Base-by-base conservation (phyloP, 257 asterid genomes). In the Solanum pimpinellifolium region DNA sequence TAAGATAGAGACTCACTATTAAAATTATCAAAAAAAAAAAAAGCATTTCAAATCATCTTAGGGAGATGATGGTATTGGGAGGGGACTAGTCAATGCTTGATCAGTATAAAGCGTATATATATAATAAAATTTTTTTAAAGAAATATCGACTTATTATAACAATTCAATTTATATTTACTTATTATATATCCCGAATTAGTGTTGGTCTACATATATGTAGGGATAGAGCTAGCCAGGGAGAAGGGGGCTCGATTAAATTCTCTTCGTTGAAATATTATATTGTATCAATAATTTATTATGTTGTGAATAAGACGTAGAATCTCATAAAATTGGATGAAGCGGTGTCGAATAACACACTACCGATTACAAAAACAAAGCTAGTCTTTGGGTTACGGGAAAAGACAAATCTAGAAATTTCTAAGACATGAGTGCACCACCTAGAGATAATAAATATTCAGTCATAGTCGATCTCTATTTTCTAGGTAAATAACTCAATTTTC, bases 31-130 rank as follows among this genome's bases (percentile, higher is more conserved):
- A 31, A 3, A 31, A 0, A 31, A 31, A 5, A 37, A 37, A 37
- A 35, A 80, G 85, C 85, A 80, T 80, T 80, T 80, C 11, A 89
- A 88, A 91, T 91, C 83, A 86, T 23, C 42, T 84, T 76, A 42
- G 84, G 66, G 46, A 29, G 20, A 25, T 12, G 7, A 21, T 21
- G 31, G 69, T 23, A 62, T 23, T 60, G 80, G 82, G 21, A 16
- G 9, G 25, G 46, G 10, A n/a, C 42, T 81, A 18, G 69, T 81
- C 85, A 81, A 81, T 81, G 31, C 85, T 6, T 2, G 20, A 16
- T 29, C 11, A 27, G 11, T 29, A 15, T 3, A 16, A 1, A 1
- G 11, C 2, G 0, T 21, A 1, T 60, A 39, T 39, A 20, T 18
- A 56, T 18, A 56, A 56, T n/a, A 20, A 18, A 20, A 18, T 1